Conservation (phyloP, 1,284 basidiomycete genomes). For the Austroboletus novae-zelandiae region DNA sequence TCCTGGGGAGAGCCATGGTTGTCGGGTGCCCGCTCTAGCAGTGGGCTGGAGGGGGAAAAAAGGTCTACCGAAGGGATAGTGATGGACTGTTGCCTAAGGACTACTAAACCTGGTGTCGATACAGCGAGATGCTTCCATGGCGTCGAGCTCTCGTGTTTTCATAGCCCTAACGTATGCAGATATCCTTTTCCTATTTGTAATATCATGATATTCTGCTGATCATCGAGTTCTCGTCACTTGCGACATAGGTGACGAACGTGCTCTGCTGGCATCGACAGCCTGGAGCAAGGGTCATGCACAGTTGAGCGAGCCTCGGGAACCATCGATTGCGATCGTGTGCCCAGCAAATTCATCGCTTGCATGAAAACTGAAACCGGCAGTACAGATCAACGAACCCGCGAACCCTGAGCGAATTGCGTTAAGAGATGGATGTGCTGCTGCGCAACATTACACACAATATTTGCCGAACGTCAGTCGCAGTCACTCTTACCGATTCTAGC, state of each 20-base stretch:
- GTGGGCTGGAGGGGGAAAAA: constrained; percentile 27
- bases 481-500: constrained; percentile 1
- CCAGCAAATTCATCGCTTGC: background rate
- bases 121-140: constrained; percentile 21
- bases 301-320: constrained; percentile 4
- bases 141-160: constrained; percentile 25
- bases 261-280: constrained; percentile 2
- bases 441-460: constrained; percentile 10
- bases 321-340: constrained; percentile 15
- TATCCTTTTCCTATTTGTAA: constrained; percentile 16
- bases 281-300: constrained; percentile 17
- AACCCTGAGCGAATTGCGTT: constrained; percentile 22
- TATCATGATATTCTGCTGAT: background rate
- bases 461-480: constrained; percentile 7
- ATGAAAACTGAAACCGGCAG: constrained; percentile 1
- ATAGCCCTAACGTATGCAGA: constrained; percentile 19
- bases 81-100: constrained; percentile 30
- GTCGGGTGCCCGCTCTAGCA: constrained; percentile 30
- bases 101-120: constrained; percentile 24
- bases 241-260: constrained; percentile 7
- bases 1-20: constrained; percentile 23
- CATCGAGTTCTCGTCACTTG: background rate
- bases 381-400: constrained; percentile 10
- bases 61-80: constrained; percentile 19
- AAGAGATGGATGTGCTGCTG: constrained; percentile 13